Evolutionary conservation across 208 protist species (phyloP).

Genomic region (Leptomonas seymouri): DNA sequence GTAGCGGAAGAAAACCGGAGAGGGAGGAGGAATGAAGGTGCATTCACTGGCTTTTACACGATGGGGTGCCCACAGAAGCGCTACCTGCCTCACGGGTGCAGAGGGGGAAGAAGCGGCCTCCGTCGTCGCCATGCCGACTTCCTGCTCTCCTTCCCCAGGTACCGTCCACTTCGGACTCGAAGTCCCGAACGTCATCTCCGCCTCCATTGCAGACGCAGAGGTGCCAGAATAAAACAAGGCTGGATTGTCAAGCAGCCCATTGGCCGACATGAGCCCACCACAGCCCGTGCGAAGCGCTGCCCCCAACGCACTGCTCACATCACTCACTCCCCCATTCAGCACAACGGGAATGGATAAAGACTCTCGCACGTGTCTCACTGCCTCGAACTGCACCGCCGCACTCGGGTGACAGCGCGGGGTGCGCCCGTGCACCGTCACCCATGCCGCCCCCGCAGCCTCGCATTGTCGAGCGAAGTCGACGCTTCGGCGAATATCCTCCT

Average conservation of each 20-base stretch:
- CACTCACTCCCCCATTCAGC: slow-evolving; percentile 79
- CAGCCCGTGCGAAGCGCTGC: slow-evolving; percentile 52
- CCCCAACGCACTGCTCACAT: slow-evolving; percentile 54
- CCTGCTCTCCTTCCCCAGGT: background rate
- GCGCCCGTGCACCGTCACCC: slow-evolving; percentile 90
- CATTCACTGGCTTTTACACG: background rate
- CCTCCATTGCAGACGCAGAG: background rate
- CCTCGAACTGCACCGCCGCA: slow-evolving; percentile 59
- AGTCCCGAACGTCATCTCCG: slow-evolving; percentile 19
- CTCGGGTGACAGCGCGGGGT: slow-evolving; percentile 57
- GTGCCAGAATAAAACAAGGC: slow-evolving; percentile 54
- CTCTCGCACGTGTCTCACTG: slow-evolving; percentile 68
- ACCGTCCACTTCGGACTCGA: background rate
- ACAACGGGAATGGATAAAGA: slow-evolving; percentile 75
- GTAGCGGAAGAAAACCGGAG: slow-evolving; percentile 10
- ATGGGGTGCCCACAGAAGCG: slow-evolving; percentile 23
- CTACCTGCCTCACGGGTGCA: slow-evolving; percentile 20
- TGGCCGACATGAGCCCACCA: slow-evolving; percentile 82
- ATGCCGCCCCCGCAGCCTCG: slow-evolving; percentile 75
- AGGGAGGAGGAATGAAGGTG: background rate
- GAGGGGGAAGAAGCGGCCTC: background rate
- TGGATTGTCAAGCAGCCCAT: slow-evolving; percentile 86
- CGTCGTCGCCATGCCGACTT: background rate
- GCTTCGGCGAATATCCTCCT: slow-evolving; percentile 62
- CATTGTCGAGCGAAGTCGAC: slow-evolving; percentile 87